Evolutionary conservation across 2,329 filamentous ascomycete genomes (phyloP).

Genomic region (Epichloe aotearoae): DNA sequence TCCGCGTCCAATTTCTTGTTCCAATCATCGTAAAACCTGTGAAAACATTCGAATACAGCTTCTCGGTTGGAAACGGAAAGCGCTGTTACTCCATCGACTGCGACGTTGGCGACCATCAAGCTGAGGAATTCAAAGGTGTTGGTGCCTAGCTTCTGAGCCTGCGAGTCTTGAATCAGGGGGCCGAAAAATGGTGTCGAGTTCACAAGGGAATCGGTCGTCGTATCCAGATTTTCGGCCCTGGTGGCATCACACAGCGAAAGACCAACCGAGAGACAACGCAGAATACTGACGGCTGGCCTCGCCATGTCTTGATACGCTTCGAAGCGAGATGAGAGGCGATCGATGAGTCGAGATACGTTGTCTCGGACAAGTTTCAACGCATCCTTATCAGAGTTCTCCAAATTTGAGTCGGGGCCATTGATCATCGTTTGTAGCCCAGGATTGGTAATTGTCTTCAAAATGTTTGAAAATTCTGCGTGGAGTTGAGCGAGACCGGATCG

Average conservation of each 20-base stretch:
- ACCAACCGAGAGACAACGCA: conserved; percentile 67
- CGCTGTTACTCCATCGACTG: conserved; percentile 33
- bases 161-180: conserved; percentile 23
- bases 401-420: conserved; percentile 10
- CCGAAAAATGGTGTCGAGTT: conserved; percentile 42
- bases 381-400: conserved; percentile 10
- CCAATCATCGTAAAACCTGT: conserved; percentile 69
- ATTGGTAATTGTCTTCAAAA: conserved; percentile 51
- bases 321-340: conserved; percentile 56
- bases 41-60: conserved; percentile 52
- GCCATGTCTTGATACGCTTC: conserved; percentile 77
- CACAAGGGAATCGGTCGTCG: conserved; percentile 24
- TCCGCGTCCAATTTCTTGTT: conserved; percentile 63
- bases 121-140: conserved; percentile 31
- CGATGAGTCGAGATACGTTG: conserved; percentile 54
- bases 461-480: conserved; percentile 71
- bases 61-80: conserved; percentile 32
- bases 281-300: conserved; percentile 61
- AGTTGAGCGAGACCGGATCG: conserved; percentile 55
- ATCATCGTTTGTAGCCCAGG: conserved; percentile 11
- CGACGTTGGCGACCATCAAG: conserved; percentile 20
- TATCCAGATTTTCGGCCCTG: conserved; percentile 29
- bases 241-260: conserved; percentile 44
- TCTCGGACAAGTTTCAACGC: conserved; percentile 38
- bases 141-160: conserved; percentile 9